Evolutionary conservation across 2,329 filamentous ascomycete genomes (phyloP), one percentile per base, ranked within the genome.

Genomic region (Geosmithia flava): DNA sequence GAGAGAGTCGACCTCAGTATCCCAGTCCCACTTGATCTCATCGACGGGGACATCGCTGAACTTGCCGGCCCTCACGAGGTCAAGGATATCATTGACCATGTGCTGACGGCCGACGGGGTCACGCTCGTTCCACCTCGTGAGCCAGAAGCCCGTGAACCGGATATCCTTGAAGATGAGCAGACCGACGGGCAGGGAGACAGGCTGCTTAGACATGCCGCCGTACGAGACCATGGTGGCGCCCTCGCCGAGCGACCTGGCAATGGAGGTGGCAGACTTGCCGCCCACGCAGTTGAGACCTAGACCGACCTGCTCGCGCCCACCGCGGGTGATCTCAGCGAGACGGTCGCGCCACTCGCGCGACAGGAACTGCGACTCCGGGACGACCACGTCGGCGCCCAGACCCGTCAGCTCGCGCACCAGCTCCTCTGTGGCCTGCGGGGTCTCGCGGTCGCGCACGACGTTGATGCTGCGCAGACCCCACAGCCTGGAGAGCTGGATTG

Each of bases 401-500:
- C 62, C 70, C 7, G 53, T 49, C 1, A 83, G 64, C 55, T 81
- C 78, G 46, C 65, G 59, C 53, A 67, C 71, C 29, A 81, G 62
- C 23, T 71, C 71, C 48, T 81, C 75, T 4, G 86, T 88, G 27
- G 80, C 83, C 45, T 77, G 78, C 0, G 68, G 60, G 1, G 76
- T 78, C 15, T 79, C 72, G 19, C 93, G 74, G 53, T 85, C 81
- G 13, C 93, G 79, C 41, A 98, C 74, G 20, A 98, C 75, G 62
- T 96, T 97, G 65, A 98, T 85, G 60, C 85, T 94, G 59, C 87
- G 83, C 58, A 93, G 76, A 0, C 91, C 91, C 91, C 90, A 97
- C 47, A 88, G 74, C 56, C 70, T 75, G 2, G 79, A 91, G 1
- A 98, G 72, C 68, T 98, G 93, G 54, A 97, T 93, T 11, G 88